A percentile compares a stretch with the other conserved stretches of the same genome.
Evolutionary conservation across 2,329 filamentous ascomycete species (phyloP).

Genomic region (Aspergillus sp.): DNA sequence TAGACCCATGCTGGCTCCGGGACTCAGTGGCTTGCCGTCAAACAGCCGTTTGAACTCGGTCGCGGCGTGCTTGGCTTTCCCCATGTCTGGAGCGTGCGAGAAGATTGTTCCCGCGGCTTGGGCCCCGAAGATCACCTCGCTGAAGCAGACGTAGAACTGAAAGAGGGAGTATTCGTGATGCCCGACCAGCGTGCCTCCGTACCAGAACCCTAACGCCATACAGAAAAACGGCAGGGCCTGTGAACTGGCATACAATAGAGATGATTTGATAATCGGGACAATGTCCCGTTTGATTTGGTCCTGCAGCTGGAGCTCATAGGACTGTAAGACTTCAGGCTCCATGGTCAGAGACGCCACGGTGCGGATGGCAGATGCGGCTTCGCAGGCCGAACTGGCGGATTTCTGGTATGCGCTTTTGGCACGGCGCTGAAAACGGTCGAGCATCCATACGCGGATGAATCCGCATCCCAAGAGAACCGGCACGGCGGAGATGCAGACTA

Average conservation of each 20-base stretch:
- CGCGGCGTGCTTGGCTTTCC: slow-evolving; percentile 32
- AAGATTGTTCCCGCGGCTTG: slow-evolving; percentile 29
- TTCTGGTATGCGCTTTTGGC: slow-evolving; percentile 46
- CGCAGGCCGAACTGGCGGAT: slow-evolving; percentile 52
- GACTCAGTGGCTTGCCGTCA: slow-evolving; percentile 48
- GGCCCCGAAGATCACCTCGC: slow-evolving; percentile 41
- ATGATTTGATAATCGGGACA: slow-evolving; percentile 20
- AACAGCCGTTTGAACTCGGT: slow-evolving; percentile 42
- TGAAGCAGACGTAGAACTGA: slow-evolving; percentile 47
- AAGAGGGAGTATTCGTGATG: slow-evolving; percentile 43
- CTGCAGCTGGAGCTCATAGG: slow-evolving; percentile 35
- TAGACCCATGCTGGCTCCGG: slow-evolving; percentile 56
- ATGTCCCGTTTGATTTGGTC: slow-evolving; percentile 23
- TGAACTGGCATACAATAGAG: slow-evolving; percentile 30
- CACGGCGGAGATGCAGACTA: slow-evolving; percentile 58
- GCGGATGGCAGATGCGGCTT: slow-evolving; percentile 51
- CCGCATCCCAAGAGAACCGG: slow-evolving; percentile 34
- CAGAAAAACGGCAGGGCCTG: slow-evolving; percentile 29
- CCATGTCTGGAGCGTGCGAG: slow-evolving; percentile 32
- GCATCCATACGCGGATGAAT: slow-evolving; percentile 48
- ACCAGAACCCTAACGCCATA: slow-evolving; percentile 60
- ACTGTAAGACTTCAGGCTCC: slow-evolving; percentile 41
- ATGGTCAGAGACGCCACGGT: slow-evolving; percentile 52
- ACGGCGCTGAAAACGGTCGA: slow-evolving; percentile 48
- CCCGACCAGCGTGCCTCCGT: slow-evolving; percentile 61